Evolutionary conservation across 306 rosid species (phyloP), one percentile per base, ranked within the genome.

Genomic region (Inga leiocalycina): DNA sequence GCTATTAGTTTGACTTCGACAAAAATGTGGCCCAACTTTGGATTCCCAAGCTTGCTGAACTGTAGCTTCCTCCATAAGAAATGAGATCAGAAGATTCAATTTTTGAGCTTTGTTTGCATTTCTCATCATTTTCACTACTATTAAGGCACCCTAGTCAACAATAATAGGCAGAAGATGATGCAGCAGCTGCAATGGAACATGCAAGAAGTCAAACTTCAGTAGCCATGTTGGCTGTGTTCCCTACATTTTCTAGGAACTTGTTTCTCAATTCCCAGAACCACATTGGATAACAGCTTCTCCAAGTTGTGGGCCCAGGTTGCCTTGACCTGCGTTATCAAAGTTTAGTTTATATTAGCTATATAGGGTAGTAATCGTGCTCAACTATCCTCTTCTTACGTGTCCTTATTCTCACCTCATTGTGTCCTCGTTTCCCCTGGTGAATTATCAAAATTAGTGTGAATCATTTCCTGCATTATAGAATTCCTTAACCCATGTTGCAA

Each of bases 381-480:
- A 8, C 32, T 4, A n/a, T 39, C 51, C 15, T 10, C 74, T 17
- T 71, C 37, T 14, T 24, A 27, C 1, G 11, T 10, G 22, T 27
- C 37, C 34, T 14, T 15, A 13, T 71, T 22, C 2, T 27, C 41
- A 1, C 41, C 59, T 24, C 19, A 24, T 15, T 12, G 32, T 72
- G 41, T 46, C 4, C 9, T 4, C 11, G n/a, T 45, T 22, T 14
- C 24, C 27, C 41, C 13, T 46, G 4, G 59, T 34, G 76, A 72
- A 72, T 72, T 72, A 34, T 16, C 59, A 13, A 45, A 72, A 24
- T 24, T 72, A 5, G 14, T 6, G 48, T 35, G 78, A 39, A 45
- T 17, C 54, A 86, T 80, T 72, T 71, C 17, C 56, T 66, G 77
- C 66, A 73, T 57, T 54, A n/a, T 59, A 78, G 77, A 73, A 74